Conservation (phyloP, 164 flowering plant genomes). For the Aristolochia contorta region DNA sequence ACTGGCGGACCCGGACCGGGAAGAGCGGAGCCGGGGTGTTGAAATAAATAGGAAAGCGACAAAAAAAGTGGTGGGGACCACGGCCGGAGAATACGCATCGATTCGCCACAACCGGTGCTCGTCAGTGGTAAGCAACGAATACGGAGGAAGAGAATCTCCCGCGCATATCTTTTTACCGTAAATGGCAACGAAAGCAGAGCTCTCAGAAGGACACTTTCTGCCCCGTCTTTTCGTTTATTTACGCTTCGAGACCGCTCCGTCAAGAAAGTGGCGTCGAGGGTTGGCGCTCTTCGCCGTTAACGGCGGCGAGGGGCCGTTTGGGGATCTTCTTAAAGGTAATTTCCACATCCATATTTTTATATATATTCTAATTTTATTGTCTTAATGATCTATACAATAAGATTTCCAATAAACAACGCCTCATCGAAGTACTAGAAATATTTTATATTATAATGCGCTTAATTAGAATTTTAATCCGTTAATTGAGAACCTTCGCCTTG, state of each 20-base stretch:
- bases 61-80: neutral
- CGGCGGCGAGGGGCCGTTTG: neutral
- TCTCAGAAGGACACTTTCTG: neutral
- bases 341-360: no score
- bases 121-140: neutral
- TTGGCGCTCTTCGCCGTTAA: neutral
- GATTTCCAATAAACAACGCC: no score
- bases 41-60: neutral
- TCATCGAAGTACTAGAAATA: no score
- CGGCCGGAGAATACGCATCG: neutral
- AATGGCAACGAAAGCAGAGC: neutral
- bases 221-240: neutral
- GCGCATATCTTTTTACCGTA: neutral
- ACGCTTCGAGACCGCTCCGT: neutral
- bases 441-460: no score
- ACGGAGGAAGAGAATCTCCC: no score
- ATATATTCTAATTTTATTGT: no score
- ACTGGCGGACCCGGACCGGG: neutral
- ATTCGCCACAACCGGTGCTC: neutral
- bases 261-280: neutral
- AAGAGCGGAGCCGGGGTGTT: neutral
- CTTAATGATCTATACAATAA: no score
- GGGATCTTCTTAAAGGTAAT: no score
- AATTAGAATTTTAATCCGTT: no score
- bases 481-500: no score